These are phyloP conservation scores for Ganoderma boninense DNA, from an alignment of 1,284 basidiomycete genomes.

Conservation along the genomic window DNA sequence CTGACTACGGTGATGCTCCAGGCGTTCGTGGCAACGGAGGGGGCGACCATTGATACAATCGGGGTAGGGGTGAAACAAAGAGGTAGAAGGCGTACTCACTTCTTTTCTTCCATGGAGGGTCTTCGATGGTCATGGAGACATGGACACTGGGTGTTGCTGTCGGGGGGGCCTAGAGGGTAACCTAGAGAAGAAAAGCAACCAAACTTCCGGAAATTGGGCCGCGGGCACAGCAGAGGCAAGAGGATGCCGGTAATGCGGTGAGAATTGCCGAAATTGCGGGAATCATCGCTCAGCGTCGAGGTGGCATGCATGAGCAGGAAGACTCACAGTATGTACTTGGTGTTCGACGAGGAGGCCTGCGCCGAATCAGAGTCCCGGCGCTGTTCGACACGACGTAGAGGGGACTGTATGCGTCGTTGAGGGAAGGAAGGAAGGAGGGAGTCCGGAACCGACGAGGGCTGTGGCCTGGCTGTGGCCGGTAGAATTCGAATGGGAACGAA, in stretches of 20 bases:
- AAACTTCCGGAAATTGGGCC: slow-evolving; percentile 12
- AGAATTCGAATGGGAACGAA: slow-evolving; percentile 13
- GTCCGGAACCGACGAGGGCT: slow-evolving; percentile 13
- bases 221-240: background rate
- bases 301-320: background rate
- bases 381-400: slow-evolving; percentile 16
- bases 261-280: slow-evolving; percentile 12
- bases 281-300: slow-evolving; percentile 7
- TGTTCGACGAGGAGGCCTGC: slow-evolving; percentile 10
- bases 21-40: background rate
- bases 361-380: slow-evolving; percentile 8
- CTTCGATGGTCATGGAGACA: slow-evolving; percentile 44
- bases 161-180: background rate
- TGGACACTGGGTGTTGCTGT: slow-evolving; percentile 26
- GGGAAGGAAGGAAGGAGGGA: slow-evolving; percentile 14
- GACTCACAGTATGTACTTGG: slow-evolving; percentile 30
- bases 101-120: slow-evolving; percentile 53
- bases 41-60: background rate
- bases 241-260: background rate
- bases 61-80: background rate
- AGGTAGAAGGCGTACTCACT: slow-evolving; percentile 39
- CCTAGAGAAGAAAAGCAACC: too few species aligned
- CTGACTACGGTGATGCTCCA: background rate
- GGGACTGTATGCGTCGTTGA: slow-evolving; percentile 21
- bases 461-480: slow-evolving; percentile 1